Conservation (phyloP, 768 basidiomycete species). For the Hypsizygus marmoreus region DNA sequence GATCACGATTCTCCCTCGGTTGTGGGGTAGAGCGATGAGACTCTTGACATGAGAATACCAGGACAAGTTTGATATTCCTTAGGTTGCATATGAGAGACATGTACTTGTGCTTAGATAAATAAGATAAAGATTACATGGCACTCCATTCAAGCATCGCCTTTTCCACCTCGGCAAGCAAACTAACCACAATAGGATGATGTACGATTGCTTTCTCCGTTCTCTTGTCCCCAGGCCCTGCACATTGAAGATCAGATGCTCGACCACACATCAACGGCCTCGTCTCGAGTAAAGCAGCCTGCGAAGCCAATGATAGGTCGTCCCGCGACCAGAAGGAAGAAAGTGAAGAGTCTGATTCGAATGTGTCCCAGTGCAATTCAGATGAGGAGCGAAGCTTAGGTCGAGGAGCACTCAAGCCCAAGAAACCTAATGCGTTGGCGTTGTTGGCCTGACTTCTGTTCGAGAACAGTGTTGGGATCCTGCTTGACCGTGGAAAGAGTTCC, state of each 20-base stretch:
- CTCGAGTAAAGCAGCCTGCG: neutral
- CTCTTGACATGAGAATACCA: neutral
- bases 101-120: too few relatives aligned
- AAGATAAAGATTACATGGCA: neutral
- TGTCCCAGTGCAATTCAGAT: neutral
- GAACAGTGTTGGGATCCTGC: too few relatives aligned
- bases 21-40: neutral
- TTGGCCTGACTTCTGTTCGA: too few relatives aligned
- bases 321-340: constrained; percentile 24
- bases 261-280: constrained; percentile 2
- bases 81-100: neutral
- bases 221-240: constrained; percentile 2
- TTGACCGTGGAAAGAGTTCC: too few relatives aligned
- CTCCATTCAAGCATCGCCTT: constrained; percentile 34
- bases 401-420: too few relatives aligned
- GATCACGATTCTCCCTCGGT: neutral
- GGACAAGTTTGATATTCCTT: neutral
- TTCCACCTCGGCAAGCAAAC: constrained; percentile 36
- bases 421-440: too few relatives aligned
- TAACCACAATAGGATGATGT: constrained; percentile 31
- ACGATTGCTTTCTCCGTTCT: neutral
- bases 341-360: constrained; percentile 17
- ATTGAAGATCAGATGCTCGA: constrained; percentile 14
- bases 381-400: constrained; percentile 9
- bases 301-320: constrained; percentile 9